Evolutionary conservation across 306 rosid species (phyloP), one percentile per base, ranked within the genome.

Genomic region (Gastrolobium bilobum): DNA sequence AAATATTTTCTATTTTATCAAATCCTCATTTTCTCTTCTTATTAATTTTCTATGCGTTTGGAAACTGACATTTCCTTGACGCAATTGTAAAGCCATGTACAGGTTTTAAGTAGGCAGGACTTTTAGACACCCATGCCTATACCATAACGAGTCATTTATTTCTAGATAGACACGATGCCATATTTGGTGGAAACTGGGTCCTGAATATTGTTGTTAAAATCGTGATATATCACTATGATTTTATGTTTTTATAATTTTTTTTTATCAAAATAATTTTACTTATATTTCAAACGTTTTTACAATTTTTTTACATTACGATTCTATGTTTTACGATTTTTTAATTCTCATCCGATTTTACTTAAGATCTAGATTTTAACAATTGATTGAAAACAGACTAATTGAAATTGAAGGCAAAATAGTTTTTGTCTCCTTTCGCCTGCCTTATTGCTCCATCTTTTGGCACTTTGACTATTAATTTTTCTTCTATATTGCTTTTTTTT

Each of bases 111-210:
- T 1, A 43, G 30, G 31, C 10, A 46, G 7, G 52, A 47, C 3
- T 2, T 2, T 9, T 46, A 58, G 46, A 11, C 75, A 40, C 37
- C 26, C n/a, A 46, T 48, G 20, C 53, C 11, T 48, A 13, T 13
- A 15, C 7, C n/a, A 11, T 42, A 30, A 46, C 34, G 70, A 34
- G 31, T 29, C 60, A 26, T 52, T 48, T 13, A 39, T 48, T 38
- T 86, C 59, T 73, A 29, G 80, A 74, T 72, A 40, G 85, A 82
- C 82, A 82, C 68, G 65, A 71, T 77, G 84, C 70, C 91, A 56
- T 80, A 33, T 77, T 67, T 62, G 78, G 86, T 83, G 91, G 84
- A 38, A 79, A 65, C 11, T 50, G 69, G 75, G 81, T 64, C 62
- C 84, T 15, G 14, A 64, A 64, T n/a, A n/a, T n/a, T n/a, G n/a